Conservation (phyloP, 805 yeast genomes). For the Ogataea polymorpha region DNA sequence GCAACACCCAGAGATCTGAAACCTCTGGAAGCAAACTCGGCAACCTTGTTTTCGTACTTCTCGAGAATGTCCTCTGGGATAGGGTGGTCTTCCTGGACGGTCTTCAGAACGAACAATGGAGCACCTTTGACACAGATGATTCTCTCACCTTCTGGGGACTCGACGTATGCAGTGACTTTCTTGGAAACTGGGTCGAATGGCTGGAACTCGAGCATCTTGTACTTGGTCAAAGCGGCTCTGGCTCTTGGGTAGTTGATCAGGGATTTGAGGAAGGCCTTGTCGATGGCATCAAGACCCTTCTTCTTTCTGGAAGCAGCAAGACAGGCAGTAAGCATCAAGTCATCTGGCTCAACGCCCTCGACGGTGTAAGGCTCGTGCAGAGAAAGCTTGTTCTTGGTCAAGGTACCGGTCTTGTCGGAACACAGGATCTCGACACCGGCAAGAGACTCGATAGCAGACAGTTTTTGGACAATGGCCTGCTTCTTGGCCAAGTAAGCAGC, state of each 20-base stretch:
- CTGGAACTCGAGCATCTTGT: conserved; percentile 93
- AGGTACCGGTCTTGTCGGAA: conserved; percentile 97
- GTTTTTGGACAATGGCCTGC: conserved; percentile 94
- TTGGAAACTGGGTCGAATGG: conserved; percentile 98
- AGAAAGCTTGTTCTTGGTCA: conserved; percentile 95
- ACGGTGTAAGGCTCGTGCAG: conserved; percentile 97
- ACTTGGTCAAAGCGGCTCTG: conserved; percentile 86
- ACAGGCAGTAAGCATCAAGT: conserved; percentile 95
- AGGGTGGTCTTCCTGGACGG: conserved; percentile 96
- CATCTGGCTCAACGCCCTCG: conserved; percentile 94
- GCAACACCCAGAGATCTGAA: conserved; percentile 98
- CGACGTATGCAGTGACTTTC: conserved; percentile 93
- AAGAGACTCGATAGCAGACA: conserved; percentile 93
- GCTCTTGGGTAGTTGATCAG: conserved; percentile 87
- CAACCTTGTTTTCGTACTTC: conserved; percentile 95
- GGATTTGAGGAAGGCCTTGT: conserved; percentile 93
- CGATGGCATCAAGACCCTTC: conserved; percentile 98
- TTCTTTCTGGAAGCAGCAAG: conserved; percentile 96
- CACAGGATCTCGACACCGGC: conserved; percentile 98
- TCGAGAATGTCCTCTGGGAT: conserved; percentile 91
- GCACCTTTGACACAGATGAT: conserved; percentile 97
- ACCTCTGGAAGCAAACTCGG: conserved; percentile 97
- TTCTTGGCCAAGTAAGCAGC: conserved; percentile 97
- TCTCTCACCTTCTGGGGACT: conserved; percentile 94
- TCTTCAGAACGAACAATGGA: conserved; percentile 92